A percentile compares a stretch with the other conserved stretches of the same genome.
Evolutionary conservation across 2,329 filamentous ascomycete genomes (phyloP).

Genomic region (Cytospora piceae): DNA sequence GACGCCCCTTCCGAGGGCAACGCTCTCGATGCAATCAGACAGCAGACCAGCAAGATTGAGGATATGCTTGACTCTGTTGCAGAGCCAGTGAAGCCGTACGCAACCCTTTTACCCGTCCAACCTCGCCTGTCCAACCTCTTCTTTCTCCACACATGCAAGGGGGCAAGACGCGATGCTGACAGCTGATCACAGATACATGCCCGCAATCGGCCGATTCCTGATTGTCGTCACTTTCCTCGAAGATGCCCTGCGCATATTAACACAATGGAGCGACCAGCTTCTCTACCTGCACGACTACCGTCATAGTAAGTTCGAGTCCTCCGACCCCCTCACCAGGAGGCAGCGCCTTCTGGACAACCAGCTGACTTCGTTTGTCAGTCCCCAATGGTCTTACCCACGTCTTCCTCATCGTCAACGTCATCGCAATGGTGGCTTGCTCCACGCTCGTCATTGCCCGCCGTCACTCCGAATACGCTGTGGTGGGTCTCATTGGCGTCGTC

Average conservation of each 20-base stretch:
- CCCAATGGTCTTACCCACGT: constrained; percentile 85
- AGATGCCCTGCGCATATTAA: constrained; percentile 93
- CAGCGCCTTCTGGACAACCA: constrained; percentile 27
- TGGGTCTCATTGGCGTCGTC: constrained; percentile 87
- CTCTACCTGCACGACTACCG: constrained; percentile 91
- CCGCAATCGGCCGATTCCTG: constrained; percentile 92
- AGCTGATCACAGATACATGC: constrained; percentile 72
- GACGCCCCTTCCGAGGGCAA: constrained; percentile 71
- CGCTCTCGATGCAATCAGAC: constrained; percentile 84
- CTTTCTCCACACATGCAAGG: background rate
- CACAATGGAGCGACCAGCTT: constrained; percentile 96
- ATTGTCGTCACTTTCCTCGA: constrained; percentile 99
- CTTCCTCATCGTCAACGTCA: constrained; percentile 88
- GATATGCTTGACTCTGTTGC: constrained; percentile 85
- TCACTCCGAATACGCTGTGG: constrained; percentile 90
- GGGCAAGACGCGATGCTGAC: constrained; percentile 33
- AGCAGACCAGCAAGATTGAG: constrained; percentile 98
- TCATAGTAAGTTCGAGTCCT: constrained; percentile 70
- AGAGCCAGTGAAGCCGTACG: constrained; percentile 94
- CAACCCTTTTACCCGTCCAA: constrained; percentile 36
- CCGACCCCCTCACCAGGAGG: constrained; percentile 4
- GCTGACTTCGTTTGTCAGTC: constrained; percentile 57
- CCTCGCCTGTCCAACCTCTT: background rate
- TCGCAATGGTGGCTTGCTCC: constrained; percentile 85
- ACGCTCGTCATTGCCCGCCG: constrained; percentile 87